Base-by-base conservation (phyloP, 441 rosid genomes). In the Erodium texanum region DNA sequence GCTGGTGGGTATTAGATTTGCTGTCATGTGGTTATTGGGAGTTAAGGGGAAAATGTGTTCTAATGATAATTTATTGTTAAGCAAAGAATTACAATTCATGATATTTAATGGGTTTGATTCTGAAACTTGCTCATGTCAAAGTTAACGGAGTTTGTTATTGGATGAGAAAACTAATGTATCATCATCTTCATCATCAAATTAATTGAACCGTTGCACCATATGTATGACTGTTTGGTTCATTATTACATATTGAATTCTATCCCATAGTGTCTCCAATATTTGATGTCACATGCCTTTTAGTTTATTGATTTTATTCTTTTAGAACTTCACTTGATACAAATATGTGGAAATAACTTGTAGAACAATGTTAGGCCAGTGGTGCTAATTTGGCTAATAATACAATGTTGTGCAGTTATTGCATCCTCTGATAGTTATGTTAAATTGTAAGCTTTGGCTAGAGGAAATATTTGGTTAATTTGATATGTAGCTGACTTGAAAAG, bases 401-500 rank as follows among this genome's bases (percentile, higher is more conserved):
- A 0, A 41, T 41, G 48, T 9, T 41, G 48, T 41, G 48, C 14
- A 5, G 48, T 12, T 41, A 41, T 41, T 41, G 48, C 48, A 41
- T 41, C 48, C 48, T 41, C 3, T 10, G 12, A 56, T 18, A 56
- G 15, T 56, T 56, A 19, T 56, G 22, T 56, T 18, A 20, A 4
- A 56, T 22, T 32, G 36, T 41, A 15, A 64, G 19, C n/a, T 45
- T 32, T 43, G 19, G 22, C n/a, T 54, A 16, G 52, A 43, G 70
- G 50, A 23, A 27, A 19, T 52, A 12, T 66, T 64, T 67, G 38
- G 22, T 24, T 23, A 56, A n/a, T 20, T 19, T 32, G 29, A 43
- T 5, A 15, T 24, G n/a, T 22, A n/a, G 27, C 65, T 68, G 64
- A 58, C 61, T 29, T 70, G 66, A 45, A 38, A 32, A 3, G 62